Percentiles rank a stretch among this genome's conserved stretches.
Evolutionary conservation across 495 filamentous ascomycete genomes (phyloP).

Genomic region (Cairneyella variabilis): DNA sequence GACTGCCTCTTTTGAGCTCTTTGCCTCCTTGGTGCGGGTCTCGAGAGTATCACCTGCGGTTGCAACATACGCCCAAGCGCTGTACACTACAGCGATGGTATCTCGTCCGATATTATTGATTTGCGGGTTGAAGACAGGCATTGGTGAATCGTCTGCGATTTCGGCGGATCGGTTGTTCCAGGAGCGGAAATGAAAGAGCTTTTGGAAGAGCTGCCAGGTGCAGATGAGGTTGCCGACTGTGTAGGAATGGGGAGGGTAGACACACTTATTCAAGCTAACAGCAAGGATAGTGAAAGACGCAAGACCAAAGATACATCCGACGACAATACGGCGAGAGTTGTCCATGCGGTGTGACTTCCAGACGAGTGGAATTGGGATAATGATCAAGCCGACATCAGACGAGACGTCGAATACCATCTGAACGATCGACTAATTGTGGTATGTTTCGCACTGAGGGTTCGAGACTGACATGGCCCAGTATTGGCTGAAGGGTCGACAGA

Average conservation of each 20-base stretch:
- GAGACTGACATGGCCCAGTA: conserved; percentile 52
- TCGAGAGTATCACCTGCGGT: no score
- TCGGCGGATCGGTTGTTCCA: conserved; percentile 27
- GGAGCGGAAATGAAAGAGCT: conserved; percentile 44
- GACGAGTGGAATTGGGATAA: conserved; percentile 53
- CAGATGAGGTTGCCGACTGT: conserved; percentile 56
- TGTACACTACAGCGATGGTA: neutral
- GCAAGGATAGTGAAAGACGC: conserved; percentile 58
- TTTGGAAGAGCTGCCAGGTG: conserved; percentile 53
- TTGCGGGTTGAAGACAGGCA: conserved; percentile 1
- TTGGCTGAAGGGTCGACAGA: conserved; percentile 56
- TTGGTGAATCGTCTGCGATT: neutral
- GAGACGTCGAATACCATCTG: conserved; percentile 63
- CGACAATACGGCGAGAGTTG: conserved; percentile 44
- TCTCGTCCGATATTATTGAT: no score
- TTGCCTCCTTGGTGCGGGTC: no score
- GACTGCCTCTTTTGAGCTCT: no score
- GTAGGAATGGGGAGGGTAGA: conserved; percentile 35
- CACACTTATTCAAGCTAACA: conserved; percentile 61
- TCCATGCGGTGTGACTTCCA: conserved; percentile 45
- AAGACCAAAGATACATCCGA: conserved; percentile 42
- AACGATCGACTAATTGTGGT: conserved; percentile 54
- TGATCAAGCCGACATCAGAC: conserved; percentile 56
- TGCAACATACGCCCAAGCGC: no score
- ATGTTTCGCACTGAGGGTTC: conserved; percentile 27